A percentile compares a stretch with the other conserved stretches of the same genome.
Conservation (phyloP, 2,329 filamentous ascomycete species). For the Hortaea sp. region DNA sequence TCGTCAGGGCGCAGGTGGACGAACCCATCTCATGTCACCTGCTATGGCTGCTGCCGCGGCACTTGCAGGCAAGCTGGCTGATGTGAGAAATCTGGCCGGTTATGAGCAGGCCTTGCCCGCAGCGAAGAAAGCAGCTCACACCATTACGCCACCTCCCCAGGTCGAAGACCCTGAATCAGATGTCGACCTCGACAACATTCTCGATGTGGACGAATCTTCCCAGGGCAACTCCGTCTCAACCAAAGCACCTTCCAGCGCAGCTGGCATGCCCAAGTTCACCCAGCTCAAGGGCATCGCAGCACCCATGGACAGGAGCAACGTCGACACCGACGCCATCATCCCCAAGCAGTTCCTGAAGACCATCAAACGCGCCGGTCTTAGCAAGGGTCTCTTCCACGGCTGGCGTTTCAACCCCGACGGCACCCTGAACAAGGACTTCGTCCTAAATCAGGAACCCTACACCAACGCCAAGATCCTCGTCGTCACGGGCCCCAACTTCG, state of each 20-base stretch:
- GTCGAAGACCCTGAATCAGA: slow-evolving; percentile 51
- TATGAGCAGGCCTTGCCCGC: slow-evolving; percentile 35
- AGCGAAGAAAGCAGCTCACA: slow-evolving; percentile 43
- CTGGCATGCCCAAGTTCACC: slow-evolving; percentile 74
- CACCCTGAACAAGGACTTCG: slow-evolving; percentile 66
- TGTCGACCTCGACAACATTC: slow-evolving; percentile 52
- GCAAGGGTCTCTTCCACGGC: slow-evolving; percentile 74
- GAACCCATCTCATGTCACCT: slow-evolving; percentile 93
- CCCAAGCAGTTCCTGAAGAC: slow-evolving; percentile 99
- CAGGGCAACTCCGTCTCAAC: slow-evolving; percentile 53
- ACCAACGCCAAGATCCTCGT: slow-evolving; percentile 79
- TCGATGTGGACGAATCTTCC: slow-evolving; percentile 57
- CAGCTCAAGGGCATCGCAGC: slow-evolving; percentile 79
- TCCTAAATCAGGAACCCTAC: slow-evolving; percentile 87
- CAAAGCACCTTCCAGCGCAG: slow-evolving; percentile 36
- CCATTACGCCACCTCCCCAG: slow-evolving; percentile 47
- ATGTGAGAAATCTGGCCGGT: slow-evolving; percentile 69
- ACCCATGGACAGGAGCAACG: slow-evolving; percentile 76
- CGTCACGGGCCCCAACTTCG: slow-evolving; percentile 86
- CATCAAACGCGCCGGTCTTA: slow-evolving; percentile 93
- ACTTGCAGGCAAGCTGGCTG: slow-evolving; percentile 80
- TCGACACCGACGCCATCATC: slow-evolving; percentile 99
- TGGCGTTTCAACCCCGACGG: slow-evolving; percentile 64
- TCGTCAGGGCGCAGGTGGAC: slow-evolving; percentile 79
- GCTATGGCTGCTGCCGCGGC: slow-evolving; percentile 91